phyloP scores from a whole-genome alignment of 2,329 filamentous ascomycete species.

The Kalmusia sp. region DNA sequence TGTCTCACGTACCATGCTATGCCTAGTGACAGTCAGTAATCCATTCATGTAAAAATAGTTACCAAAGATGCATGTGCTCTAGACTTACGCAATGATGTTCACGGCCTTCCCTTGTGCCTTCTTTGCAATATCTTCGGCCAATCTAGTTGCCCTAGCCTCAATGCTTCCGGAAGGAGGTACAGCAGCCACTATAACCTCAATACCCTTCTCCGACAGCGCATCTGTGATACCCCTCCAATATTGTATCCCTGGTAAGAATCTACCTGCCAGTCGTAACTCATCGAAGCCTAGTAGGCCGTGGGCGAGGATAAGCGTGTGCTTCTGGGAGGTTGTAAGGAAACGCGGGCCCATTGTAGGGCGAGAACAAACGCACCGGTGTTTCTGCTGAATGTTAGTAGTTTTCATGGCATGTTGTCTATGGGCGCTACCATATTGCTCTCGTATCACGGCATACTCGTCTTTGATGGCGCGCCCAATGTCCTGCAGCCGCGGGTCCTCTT shows the following conservation, averaged over 20 bases:
- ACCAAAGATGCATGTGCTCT: too few species aligned
- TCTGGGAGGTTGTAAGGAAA: slow-evolving; percentile 33
- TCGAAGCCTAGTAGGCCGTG: slow-evolving; percentile 73
- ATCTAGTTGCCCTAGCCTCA: slow-evolving; percentile 61
- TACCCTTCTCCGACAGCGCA: slow-evolving; percentile 61
- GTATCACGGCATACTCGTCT: slow-evolving; percentile 68
- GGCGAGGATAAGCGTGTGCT: slow-evolving; percentile 67
- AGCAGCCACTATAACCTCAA: slow-evolving; percentile 67
- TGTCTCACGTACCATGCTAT: slow-evolving; percentile 57
- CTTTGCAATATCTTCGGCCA: slow-evolving; percentile 60
- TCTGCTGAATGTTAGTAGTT: slow-evolving; percentile 35
- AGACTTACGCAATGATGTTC: slow-evolving; percentile 68
- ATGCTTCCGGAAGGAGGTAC: slow-evolving; percentile 67
- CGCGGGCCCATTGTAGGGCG: slow-evolving; percentile 44
- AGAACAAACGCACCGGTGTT: slow-evolving; percentile 34
- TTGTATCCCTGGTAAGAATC: slow-evolving; percentile 62
- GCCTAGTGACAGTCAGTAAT: slow-evolving; percentile 47
- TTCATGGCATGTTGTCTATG: not conserved
- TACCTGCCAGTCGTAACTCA: slow-evolving; percentile 63
- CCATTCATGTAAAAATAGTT: too few species aligned
- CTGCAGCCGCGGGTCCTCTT: slow-evolving; percentile 58
- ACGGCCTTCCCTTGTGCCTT: slow-evolving; percentile 64
- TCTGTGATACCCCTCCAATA: slow-evolving; percentile 71
- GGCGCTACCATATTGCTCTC: slow-evolving; percentile 61
- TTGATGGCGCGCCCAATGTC: slow-evolving; percentile 61